Percentiles rank a stretch among this genome's conserved stretches.
These are phyloP conservation scores for Penicillium frequentans DNA, from an alignment of 2,329 filamentous ascomycete species.

Conservation along the genomic window DNA sequence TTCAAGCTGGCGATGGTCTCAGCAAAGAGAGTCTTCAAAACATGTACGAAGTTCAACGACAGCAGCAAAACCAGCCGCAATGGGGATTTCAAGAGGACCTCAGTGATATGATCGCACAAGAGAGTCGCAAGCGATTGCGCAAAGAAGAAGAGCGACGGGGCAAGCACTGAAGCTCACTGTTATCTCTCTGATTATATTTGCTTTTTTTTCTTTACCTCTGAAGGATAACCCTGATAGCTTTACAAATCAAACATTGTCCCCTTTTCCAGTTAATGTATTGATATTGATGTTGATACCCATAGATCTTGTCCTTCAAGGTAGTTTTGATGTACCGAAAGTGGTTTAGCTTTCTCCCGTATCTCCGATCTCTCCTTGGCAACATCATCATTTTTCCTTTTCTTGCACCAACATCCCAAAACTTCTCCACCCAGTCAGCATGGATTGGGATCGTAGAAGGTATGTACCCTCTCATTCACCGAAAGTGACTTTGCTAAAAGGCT, in stretches of 20 bases:
- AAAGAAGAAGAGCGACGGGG: conserved; percentile 76
- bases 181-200: neutral
- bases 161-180: conserved; percentile 46
- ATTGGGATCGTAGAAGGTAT: conserved; percentile 47
- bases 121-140: conserved; percentile 87
- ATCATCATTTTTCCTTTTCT: neutral
- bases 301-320: neutral
- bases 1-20: conserved; percentile 73
- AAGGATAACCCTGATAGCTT: neutral
- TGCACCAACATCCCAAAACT: neutral
- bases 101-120: conserved; percentile 92
- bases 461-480: neutral
- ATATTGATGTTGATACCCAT: neutral
- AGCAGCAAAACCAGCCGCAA: conserved; percentile 65
- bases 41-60: conserved; percentile 72
- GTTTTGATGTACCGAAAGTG: neutral
- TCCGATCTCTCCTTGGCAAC: neutral
- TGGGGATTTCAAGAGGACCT: conserved; percentile 86
- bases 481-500: conserved; percentile 8
- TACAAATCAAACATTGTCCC: neutral
- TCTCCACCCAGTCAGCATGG: conserved; percentile 21
- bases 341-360: neutral
- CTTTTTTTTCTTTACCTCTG: neutral
- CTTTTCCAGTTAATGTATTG: neutral
- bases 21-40: conserved; percentile 80